These are phyloP conservation scores for Apophysomyces variabilis DNA, from an alignment of 371 early-diverging fungal species.

Conservation along the genomic window DNA sequence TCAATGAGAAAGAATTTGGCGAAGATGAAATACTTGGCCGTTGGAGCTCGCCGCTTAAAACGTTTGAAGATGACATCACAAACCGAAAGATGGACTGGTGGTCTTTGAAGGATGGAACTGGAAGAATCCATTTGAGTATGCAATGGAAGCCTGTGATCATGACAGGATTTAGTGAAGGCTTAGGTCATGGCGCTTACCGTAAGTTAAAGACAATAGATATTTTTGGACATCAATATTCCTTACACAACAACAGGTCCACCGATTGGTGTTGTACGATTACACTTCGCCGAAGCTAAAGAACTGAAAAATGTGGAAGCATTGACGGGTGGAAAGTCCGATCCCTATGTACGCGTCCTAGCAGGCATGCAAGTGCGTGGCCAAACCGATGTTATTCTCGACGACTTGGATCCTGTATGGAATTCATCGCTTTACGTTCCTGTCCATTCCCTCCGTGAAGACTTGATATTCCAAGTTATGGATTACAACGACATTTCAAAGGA, in stretches of 20 bases:
- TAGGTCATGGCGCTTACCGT: slow-evolving; percentile 37
- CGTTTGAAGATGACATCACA: slow-evolving; percentile 26
- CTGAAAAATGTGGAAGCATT: slow-evolving; percentile 68
- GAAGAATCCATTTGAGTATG: slow-evolving; percentile 46
- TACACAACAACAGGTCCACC: slow-evolving; percentile 45
- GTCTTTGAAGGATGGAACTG: slow-evolving; percentile 34
- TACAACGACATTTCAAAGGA: slow-evolving; percentile 63
- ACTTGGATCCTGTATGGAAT: slow-evolving; percentile 85
- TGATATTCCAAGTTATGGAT: slow-evolving; percentile 77
- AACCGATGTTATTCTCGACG: slow-evolving; percentile 67
- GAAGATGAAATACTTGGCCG: slow-evolving; percentile 28
- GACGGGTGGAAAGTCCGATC: slow-evolving; percentile 76
- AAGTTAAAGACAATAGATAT: background rate
- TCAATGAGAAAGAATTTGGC: slow-evolving; percentile 32
- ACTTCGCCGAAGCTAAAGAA: slow-evolving; percentile 65
- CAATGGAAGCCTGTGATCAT: slow-evolving; percentile 54
- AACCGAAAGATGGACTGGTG: slow-evolving; percentile 53
- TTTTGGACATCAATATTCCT: background rate
- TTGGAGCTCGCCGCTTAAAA: slow-evolving; percentile 25
- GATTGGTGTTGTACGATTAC: slow-evolving; percentile 79
- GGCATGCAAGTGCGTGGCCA: slow-evolving; percentile 55
- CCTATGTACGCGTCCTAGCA: slow-evolving; percentile 70
- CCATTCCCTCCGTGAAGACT: slow-evolving; percentile 62
- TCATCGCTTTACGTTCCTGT: slow-evolving; percentile 69
- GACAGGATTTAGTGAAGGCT: slow-evolving; percentile 37